Evolutionary conservation across 1,284 basidiomycete species (phyloP), one percentile per base, ranked within the genome.

Genomic region (Tilletiopsis washingtonensis): DNA sequence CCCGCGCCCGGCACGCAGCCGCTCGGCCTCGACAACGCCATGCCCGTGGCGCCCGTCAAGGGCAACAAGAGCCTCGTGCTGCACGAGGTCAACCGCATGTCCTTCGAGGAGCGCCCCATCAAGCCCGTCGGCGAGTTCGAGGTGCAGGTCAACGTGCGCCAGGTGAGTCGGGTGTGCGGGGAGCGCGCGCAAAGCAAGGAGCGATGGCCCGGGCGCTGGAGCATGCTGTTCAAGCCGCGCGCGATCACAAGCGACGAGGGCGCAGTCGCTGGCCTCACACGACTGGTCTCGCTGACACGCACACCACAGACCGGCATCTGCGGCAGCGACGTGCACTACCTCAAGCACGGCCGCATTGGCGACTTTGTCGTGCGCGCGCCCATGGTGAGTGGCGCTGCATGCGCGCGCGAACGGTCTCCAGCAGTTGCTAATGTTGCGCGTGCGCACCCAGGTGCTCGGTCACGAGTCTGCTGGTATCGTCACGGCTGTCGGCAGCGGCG

Each of bases 61-160:
- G 62, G 61, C 42, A 90, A 89, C 74, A 81, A 78, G 44, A 87
- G 86, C 9, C 88, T 90, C 69, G 84, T 91, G 45, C 78, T 91
- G 45, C 80, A 81, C 44, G 80, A 78, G 43, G 77, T 89, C 61
- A 79, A 88, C n/a, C 78, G 86, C 46, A 81, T 84, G 53, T 77
- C 76, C 41, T 90, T 81, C 64, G 86, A 90, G 65, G 77, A 87
- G 61, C 79, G 86, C 3, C 83, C 85, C 4, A 80, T 94, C 53
- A 79, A 85, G 51, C 40, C 59, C 14, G 60, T 66, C 56, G 78
- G 78, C 20, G 80, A 80, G 46, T 79, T 86, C 64, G 85, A 94
- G 65, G 89, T 91, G 40, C 81, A 96, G 26, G 82, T 97, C 42
- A 81, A 88, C 67, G 84, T 96, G 43, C 90, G 90, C 76, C 91